A percentile compares a stretch with the other conserved stretches of the same genome.
These are phyloP conservation scores for Naegleria lovaniensis DNA, from an alignment of 208 protist species.

Conservation along the genomic window DNA sequence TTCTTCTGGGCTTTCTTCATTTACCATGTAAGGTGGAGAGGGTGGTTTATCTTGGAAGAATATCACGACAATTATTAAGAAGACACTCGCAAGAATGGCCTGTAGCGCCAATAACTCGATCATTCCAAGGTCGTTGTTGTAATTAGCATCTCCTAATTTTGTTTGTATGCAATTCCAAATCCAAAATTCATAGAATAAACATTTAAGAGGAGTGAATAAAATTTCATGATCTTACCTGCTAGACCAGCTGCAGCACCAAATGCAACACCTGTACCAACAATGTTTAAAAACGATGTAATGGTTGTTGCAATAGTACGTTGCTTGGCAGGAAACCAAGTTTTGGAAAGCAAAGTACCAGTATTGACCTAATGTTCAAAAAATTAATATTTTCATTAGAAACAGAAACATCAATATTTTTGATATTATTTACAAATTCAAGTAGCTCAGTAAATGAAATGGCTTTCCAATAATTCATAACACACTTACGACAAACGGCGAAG, in stretches of 20 bases:
- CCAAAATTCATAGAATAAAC: no score
- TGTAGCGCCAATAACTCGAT: not conserved
- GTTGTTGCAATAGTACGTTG: not conserved
- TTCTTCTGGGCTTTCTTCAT: not conserved
- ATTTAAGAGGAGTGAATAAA: no score
- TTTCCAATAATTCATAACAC: not conserved
- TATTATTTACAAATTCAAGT: no score
- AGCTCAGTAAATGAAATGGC: no score
- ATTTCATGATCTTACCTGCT: not conserved
- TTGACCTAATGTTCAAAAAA: not conserved
- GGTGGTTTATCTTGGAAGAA: not conserved
- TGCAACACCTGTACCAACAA: not conserved
- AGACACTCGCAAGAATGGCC: not conserved
- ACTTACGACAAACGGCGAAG: not conserved
- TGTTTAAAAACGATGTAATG: not conserved
- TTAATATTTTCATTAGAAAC: no score
- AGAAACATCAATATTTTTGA: no score
- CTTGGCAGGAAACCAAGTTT: not conserved
- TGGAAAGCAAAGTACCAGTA: not conserved
- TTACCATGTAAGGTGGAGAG: not conserved
- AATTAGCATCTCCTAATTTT: not conserved
- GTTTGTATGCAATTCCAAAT: no score
- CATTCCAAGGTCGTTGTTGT: not conserved
- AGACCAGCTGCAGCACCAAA: not conserved
- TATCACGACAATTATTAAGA: not conserved